phyloP scores from a whole-genome alignment of 371 early-diverging fungal species.

The Batkoa obscura region DNA sequence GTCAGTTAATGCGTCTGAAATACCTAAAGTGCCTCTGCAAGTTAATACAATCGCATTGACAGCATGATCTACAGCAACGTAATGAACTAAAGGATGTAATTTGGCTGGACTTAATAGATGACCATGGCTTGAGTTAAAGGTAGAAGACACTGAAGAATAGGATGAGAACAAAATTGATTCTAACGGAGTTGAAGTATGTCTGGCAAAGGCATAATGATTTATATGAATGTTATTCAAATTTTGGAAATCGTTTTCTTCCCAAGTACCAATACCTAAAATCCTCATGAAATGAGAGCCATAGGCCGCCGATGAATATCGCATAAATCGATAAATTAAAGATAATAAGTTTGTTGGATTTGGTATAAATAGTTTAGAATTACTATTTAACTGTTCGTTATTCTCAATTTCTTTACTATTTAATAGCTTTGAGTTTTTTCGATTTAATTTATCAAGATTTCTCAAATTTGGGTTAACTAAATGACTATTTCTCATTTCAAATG shows the following conservation, averaged over 20 bases:
- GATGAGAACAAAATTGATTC: slow-evolving; percentile 37
- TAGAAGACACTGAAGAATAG: slow-evolving; percentile 43
- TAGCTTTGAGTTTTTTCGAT: too few relatives aligned
- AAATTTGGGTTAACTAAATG: too few relatives aligned
- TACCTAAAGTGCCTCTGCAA: slow-evolving; percentile 75
- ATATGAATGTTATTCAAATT: slow-evolving; percentile 27
- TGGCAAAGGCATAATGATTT: slow-evolving; percentile 26
- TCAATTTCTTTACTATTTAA: too few relatives aligned
- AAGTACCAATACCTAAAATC: slow-evolving; percentile 50
- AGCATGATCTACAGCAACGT: slow-evolving; percentile 60
- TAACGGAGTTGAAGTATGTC: slow-evolving; percentile 8
- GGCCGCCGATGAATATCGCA: slow-evolving; percentile 54
- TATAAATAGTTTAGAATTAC: too few relatives aligned
- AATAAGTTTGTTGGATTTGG: too few relatives aligned
- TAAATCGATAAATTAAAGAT: slow-evolving; percentile 32
- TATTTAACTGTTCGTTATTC: too few relatives aligned
- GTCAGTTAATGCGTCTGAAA: slow-evolving; percentile 73
- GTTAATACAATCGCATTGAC: slow-evolving; percentile 59
- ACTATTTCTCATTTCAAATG: too few relatives aligned
- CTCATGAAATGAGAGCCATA: slow-evolving; percentile 72
- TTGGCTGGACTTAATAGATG: slow-evolving; percentile 31
- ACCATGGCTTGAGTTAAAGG: slow-evolving; percentile 39
- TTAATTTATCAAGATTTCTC: too few relatives aligned
- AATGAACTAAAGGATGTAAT: slow-evolving; percentile 62
- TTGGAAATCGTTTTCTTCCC: slow-evolving; percentile 16